Evolutionary conservation across 148 eudicot species (phyloP).

Genomic region (Mesembryanthemum crystallinum): DNA sequence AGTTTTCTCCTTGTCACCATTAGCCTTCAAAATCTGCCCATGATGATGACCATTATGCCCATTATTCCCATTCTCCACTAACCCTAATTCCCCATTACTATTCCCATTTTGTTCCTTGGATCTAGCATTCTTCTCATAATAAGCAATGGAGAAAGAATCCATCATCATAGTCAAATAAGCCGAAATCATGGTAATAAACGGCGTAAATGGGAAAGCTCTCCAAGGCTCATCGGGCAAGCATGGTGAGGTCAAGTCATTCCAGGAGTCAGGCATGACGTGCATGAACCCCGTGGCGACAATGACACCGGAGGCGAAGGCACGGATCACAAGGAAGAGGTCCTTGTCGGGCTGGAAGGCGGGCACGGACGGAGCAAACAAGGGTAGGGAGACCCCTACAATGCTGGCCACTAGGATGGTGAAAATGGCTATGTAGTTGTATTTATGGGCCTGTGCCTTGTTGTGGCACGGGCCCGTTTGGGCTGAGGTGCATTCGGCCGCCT

Average conservation of each 20-base stretch:
- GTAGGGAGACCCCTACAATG: slow-evolving; percentile 45
- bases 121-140: slow-evolving; percentile 25
- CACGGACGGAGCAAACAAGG: slow-evolving; percentile 37
- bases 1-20: slow-evolving; percentile 1
- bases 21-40: slow-evolving; percentile 8
- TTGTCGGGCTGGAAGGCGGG: slow-evolving; percentile 43
- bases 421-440: slow-evolving; percentile 43
- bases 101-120: background rate
- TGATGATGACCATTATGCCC: slow-evolving; percentile 27
- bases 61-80: background rate
- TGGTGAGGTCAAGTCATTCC: slow-evolving; percentile 39
- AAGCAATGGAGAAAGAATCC: slow-evolving; percentile 43
- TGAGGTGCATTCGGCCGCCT: slow-evolving; percentile 26
- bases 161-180: slow-evolving; percentile 49
- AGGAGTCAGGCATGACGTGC: slow-evolving; percentile 65
- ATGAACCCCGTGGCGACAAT: slow-evolving; percentile 62
- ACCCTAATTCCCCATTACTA: slow-evolving; percentile 2
- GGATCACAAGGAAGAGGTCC: slow-evolving; percentile 35
- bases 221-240: slow-evolving; percentile 56
- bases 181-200: slow-evolving; percentile 56
- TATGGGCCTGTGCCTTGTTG: slow-evolving; percentile 27
- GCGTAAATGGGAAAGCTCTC: slow-evolving; percentile 45
- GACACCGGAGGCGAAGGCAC: slow-evolving; percentile 60
- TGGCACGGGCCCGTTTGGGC: slow-evolving; percentile 30
- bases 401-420: slow-evolving; percentile 40